Base-by-base conservation (phyloP, 768 basidiomycete species). In the Phlebiopsis gigantea region DNA sequence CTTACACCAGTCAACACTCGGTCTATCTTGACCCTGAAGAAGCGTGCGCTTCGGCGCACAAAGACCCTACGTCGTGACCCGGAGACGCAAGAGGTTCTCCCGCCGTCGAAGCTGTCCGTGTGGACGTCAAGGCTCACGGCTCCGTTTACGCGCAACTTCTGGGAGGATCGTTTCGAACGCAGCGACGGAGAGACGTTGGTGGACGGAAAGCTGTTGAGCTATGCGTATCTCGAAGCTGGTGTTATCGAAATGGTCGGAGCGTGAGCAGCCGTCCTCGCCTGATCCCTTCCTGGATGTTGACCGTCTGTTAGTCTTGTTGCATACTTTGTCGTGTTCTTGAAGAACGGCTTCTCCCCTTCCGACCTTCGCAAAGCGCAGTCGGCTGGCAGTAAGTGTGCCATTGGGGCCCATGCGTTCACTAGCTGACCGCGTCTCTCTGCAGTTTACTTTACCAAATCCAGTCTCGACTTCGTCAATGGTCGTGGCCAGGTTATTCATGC, bases 321-420 rank as follows among this genome's bases (percentile, higher is more conserved):
- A 5, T 87, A 86, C 64, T 86, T 87, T 59, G 77, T 86, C 15
- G 83, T 86, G 12, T 87, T 86, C 66, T 77, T 72, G 69, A 80
- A 81, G 67, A 72, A 74, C 19, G 85, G 85, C 0, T 85, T 87
- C 64, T 74, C 81, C 1, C 85, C 85, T 4, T 66, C 58, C 19
- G 85, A 87, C 64, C 71, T 87, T 53, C 67, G 70, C 19, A 64
- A 58, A 14, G 80, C 84, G 1, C 85, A 87, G 62, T 63, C 73
- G 8, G 26, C 10, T n/a, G 56, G 56, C 15, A 9, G 61, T 61
- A 21, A 17, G 57, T 56, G 24, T 50, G 9, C 14, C 21, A 30
- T 25, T 46, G 42, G 4, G 8, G 31, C 30, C 26, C n/a, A n/a
- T n/a, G n/a, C 41, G 14, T 46, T 53, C 21, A 41, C 39, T 56